Conservation (phyloP, 768 basidiomycete species). For the Pisolithus albus region DNA sequence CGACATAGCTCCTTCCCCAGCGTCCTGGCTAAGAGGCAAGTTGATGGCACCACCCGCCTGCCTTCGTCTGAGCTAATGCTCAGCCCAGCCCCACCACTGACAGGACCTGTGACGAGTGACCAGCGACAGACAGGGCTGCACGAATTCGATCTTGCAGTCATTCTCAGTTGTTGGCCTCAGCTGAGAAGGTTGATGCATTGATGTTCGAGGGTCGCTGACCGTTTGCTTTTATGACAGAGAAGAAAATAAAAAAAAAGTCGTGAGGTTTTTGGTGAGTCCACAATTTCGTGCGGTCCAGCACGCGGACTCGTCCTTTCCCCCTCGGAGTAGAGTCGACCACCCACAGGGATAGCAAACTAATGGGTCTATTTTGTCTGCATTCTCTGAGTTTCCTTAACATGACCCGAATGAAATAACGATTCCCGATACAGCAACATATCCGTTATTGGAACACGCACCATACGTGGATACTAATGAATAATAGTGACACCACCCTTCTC, state of each 20-base stretch:
- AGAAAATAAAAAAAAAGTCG: neutral
- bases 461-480: too few species aligned
- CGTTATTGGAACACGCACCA: slow-evolving; percentile 30
- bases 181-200: slow-evolving; percentile 25
- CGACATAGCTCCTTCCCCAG: too few species aligned
- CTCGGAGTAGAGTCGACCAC: slow-evolving; percentile 14
- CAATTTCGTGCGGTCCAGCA: slow-evolving; percentile 17
- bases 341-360: slow-evolving; percentile 17
- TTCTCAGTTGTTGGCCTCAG: slow-evolving; percentile 9
- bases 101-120: too few species aligned
- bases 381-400: too few species aligned
- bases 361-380: neutral
- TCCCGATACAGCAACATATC: slow-evolving; percentile 19
- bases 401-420: slow-evolving; percentile 10
- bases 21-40: too few species aligned
- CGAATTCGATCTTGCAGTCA: slow-evolving; percentile 14
- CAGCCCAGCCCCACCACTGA: too few species aligned
- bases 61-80: too few species aligned
- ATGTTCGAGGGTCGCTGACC: slow-evolving; percentile 17
- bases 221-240: slow-evolving; percentile 3
- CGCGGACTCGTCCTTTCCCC: slow-evolving; percentile 25
- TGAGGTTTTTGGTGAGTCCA: neutral
- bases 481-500: too few species aligned
- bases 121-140: neutral
- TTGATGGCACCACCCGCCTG: too few species aligned